Evolutionary conservation across 2,329 filamentous ascomycete genomes (phyloP), one percentile per base, ranked within the genome.

Genomic region (Sporothrix dimorphospora): DNA sequence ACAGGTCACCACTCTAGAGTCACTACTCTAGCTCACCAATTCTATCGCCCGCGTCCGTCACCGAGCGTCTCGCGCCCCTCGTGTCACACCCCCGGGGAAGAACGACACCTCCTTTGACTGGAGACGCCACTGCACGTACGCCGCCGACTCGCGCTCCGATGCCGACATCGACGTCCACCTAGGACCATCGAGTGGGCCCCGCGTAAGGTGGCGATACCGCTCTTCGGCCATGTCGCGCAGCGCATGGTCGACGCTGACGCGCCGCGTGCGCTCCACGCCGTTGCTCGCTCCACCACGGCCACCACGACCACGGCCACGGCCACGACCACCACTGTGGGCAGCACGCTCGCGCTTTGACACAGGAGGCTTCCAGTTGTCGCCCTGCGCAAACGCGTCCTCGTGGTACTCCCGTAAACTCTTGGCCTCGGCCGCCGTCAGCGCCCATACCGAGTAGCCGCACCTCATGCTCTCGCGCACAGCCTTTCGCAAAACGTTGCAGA

Each of bases 401-500:
- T 63, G 51, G 68, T 27, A 63, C 24, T 49, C 27, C 9, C 68
- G 68, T 27, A 70, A 55, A 8, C 55, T 51, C 27, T 27, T 27
- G 4, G 55, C 68, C 42, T 61, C 68, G 24, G 24, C 19, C 19
- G 27, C 55, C 24, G 68, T 61, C 55, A 70, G 40, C 7, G 11
- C 68, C 68, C 68, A 63, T 4, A 19, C 27, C 49, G 72, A 72
- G 73, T 83, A 84, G 1, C 80, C 80, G 53, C 74, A 78, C 1
- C 66, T 38, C 73, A 81, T 76, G 73, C 82, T 83, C 4, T 75
- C 75, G 1, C 69, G 69, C 0, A 84, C 78, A 7, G 81, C 81
- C 7, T 75, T 71, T 21, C 80, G 79, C 40, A 84, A 76, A 27
- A 81, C 72, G 0, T 34, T 27, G 1, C 80, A 82, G 72, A 84